These are phyloP conservation scores for Isatis lusitanica DNA, from an alignment of 441 rosid species.

Conservation along the genomic window DNA sequence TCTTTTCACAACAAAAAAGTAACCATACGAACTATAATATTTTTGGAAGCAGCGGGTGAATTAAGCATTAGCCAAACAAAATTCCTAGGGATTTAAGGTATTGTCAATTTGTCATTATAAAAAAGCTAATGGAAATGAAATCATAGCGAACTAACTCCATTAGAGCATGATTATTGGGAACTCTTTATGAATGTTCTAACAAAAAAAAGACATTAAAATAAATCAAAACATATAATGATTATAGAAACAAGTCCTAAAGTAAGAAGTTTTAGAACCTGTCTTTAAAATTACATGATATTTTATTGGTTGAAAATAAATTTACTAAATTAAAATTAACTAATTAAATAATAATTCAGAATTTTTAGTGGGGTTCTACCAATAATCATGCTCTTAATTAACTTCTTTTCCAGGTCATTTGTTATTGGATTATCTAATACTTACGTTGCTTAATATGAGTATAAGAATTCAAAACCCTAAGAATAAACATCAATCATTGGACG, in stretches of 20 bases:
- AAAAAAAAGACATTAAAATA: too few relatives aligned
- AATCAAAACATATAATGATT: too few relatives aligned
- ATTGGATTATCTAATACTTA: slow-evolving; percentile 15
- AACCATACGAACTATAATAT: background rate
- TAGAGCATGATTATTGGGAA: too few relatives aligned
- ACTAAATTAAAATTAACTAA: too few relatives aligned
- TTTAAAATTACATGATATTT: too few relatives aligned
- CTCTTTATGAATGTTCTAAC: too few relatives aligned
- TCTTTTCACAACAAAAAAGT: background rate
- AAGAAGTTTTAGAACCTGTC: too few relatives aligned
- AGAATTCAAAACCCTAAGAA: slow-evolving; percentile 10
- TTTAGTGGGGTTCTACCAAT: too few relatives aligned
- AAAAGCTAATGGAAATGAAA: background rate
- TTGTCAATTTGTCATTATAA: background rate
- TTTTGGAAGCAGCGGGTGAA: background rate
- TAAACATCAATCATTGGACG: slow-evolving; percentile 29
- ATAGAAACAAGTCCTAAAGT: too few relatives aligned
- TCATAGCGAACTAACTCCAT: background rate
- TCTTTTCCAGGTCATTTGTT: slow-evolving; percentile 14
- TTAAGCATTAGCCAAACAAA: slow-evolving; percentile 3
- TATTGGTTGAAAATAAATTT: too few relatives aligned
- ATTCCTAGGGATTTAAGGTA: background rate
- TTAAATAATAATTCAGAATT: too few relatives aligned
- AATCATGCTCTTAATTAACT: too few relatives aligned
- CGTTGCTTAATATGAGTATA: slow-evolving; percentile 9